Evolutionary conservation across 139 green algal species (phyloP).

Genomic region (Choricystis sp.): DNA sequence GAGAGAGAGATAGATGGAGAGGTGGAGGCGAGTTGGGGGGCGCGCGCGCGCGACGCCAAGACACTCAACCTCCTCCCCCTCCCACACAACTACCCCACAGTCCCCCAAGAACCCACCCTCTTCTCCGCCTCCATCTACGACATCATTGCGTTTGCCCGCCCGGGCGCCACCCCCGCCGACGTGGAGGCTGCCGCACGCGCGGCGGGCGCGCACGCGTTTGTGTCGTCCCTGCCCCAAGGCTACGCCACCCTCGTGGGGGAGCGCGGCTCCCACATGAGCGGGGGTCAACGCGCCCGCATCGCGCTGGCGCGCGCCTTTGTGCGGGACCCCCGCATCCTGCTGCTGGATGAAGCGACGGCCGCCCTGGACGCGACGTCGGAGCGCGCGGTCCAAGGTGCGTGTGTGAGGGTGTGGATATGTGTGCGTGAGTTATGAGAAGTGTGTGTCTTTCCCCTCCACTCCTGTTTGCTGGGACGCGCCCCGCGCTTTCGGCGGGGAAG

Average conservation of each 20-base stretch:
- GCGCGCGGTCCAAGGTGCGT: slow-evolving; percentile 31
- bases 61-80: slow-evolving; percentile 30
- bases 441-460: no score
- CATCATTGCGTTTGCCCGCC: slow-evolving; percentile 68
- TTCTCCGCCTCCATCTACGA: slow-evolving; percentile 46
- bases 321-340: slow-evolving; percentile 44
- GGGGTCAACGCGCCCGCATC: slow-evolving; percentile 74
- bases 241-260: slow-evolving; percentile 28
- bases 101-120: slow-evolving; percentile 81
- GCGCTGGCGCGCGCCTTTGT: slow-evolving; percentile 70
- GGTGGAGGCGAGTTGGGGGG: no score
- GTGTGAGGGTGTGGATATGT: no score
- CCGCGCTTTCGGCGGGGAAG: no score
- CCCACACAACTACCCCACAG: no score
- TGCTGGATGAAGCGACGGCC: slow-evolving; percentile 75
- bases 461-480: no score
- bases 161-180: slow-evolving; percentile 27
- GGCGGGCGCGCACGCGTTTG: slow-evolving; percentile 70
- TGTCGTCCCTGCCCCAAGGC: slow-evolving; percentile 25
- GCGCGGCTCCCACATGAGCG: slow-evolving; percentile 29
- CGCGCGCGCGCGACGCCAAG: no score
- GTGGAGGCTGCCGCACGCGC: slow-evolving; percentile 44
- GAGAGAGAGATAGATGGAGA: no score
- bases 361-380: slow-evolving; percentile 60
- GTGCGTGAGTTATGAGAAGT: no score